Evolutionary conservation across 768 basidiomycete species (phyloP).

Genomic region (Boletus sp.): DNA sequence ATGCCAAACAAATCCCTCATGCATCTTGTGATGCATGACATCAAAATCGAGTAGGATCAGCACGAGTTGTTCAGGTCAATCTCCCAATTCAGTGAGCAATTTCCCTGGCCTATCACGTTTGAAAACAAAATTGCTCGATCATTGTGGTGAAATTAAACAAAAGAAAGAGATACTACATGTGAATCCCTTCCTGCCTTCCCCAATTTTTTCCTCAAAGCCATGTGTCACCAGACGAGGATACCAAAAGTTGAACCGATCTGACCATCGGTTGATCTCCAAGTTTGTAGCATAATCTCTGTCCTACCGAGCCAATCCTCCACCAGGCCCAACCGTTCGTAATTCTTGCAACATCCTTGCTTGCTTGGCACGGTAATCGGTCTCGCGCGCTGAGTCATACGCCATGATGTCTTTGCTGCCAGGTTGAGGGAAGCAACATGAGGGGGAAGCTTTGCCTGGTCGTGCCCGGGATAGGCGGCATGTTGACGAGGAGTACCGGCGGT

Average conservation of each 20-base stretch:
- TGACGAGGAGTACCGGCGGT: conserved; percentile 10
- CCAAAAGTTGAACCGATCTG: conserved; percentile 49
- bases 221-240: conserved; percentile 47
- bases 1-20: conserved; percentile 98
- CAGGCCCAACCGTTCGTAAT: conserved; percentile 42
- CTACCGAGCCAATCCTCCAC: conserved; percentile 55
- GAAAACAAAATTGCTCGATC: background rate
- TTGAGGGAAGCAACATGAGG: conserved; percentile 34
- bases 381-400: conserved; percentile 44
- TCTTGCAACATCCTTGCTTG: conserved; percentile 53
- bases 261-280: conserved; percentile 29
- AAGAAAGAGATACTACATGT: conserved; percentile 56
- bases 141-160: background rate
- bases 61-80: conserved; percentile 77
- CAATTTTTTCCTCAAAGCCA: conserved; percentile 46
- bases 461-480: conserved; percentile 26
- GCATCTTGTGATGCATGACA: conserved; percentile 88
- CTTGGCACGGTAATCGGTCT: conserved; percentile 47
- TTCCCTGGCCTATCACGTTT: conserved; percentile 57
- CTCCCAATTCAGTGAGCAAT: conserved; percentile 52
- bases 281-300: conserved; percentile 50
- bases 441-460: conserved; percentile 28
- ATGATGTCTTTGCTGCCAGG: conserved; percentile 35
- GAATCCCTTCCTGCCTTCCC: conserved; percentile 64
- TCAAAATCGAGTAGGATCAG: conserved; percentile 97